A percentile compares a stretch with the other conserved stretches of the same genome.
phyloP scores from a whole-genome alignment of 208 protist genomes.

The Crithidia acanthocephali region DNA sequence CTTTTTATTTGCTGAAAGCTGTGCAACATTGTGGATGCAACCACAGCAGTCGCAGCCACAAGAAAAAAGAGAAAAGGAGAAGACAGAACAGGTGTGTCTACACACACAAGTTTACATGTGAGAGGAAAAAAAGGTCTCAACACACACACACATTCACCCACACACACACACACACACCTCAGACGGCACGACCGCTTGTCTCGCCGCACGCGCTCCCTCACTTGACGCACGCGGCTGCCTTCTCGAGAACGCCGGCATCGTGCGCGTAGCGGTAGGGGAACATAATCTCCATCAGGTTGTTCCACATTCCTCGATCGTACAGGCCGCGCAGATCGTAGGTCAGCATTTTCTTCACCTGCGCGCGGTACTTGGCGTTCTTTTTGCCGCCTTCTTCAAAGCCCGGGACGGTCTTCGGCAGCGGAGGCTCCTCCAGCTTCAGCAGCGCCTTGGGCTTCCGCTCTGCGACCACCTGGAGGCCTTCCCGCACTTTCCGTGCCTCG shows the following conservation, averaged over 20 bases:
- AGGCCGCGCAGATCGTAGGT: constrained; percentile 59
- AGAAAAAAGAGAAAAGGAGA: not conserved
- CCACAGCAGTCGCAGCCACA: no score
- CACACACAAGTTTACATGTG: not conserved
- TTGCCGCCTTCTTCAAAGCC: constrained; percentile 53
- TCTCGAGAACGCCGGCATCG: constrained; percentile 19
- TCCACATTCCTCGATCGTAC: constrained; percentile 75
- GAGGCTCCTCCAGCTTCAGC: constrained; percentile 48
- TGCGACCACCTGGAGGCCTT: constrained; percentile 55
- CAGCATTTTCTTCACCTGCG: constrained; percentile 60
- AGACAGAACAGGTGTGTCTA: not conserved
- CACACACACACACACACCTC: no score
- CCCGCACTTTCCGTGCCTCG: constrained; percentile 61
- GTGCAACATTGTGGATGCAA: no score
- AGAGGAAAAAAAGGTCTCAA: not conserved
- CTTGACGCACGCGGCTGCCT: constrained; percentile 17
- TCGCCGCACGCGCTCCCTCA: not conserved
- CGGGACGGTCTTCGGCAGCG: constrained; percentile 37
- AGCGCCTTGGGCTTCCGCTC: constrained; percentile 56
- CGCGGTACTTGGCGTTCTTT: constrained; percentile 64
- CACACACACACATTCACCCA: no score
- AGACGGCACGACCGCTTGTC: no score
- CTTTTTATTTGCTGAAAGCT: no score
- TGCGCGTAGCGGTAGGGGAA: constrained; percentile 53
- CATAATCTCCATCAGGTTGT: constrained; percentile 81